phyloP scores from a whole-genome alignment of 306 rosid species.

The peach (Prunus persica) region Prunus_persica_NCBIv2 NC_034016.1:15691501-15692000 shows the following conservation, averaged over 20 bases:
- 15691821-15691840: background rate
- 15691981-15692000: background rate
- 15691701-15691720: conserved; percentile 15
- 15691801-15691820: background rate
- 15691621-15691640: conserved; percentile 71
- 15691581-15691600: conserved; percentile 68
- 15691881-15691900: background rate
- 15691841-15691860: background rate
- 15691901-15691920: background rate
- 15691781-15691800: background rate
- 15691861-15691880: background rate
- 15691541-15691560: conserved; percentile 89
- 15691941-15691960: background rate
- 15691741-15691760: background rate
- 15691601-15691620: conserved; percentile 62
- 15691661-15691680: conserved; percentile 68
- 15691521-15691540: background rate
- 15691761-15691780: background rate
- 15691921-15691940: background rate
- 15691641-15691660: conserved; percentile 69
- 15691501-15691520: background rate
- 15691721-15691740: background rate
- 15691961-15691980: background rate
- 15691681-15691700: conserved; percentile 59
- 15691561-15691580: conserved; percentile 78